These are phyloP conservation scores for Scenedesmus sp. DNA, from an alignment of 163 green algal species.

Conservation along the genomic window DNA sequence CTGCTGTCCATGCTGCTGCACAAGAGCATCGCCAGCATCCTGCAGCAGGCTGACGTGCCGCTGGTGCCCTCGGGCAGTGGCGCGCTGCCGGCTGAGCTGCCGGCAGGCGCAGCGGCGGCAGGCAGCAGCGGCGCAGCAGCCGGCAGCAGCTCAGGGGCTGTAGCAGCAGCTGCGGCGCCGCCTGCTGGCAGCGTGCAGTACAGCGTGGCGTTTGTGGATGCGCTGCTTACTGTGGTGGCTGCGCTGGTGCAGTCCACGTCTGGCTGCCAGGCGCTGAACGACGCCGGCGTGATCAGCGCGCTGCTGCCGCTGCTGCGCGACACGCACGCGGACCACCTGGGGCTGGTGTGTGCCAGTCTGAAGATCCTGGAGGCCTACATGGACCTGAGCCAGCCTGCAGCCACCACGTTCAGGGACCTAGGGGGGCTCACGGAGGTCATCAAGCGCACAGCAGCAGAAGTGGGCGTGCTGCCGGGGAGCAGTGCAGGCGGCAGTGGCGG, in stretches of 20 bases:
- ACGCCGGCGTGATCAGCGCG: slow-evolving; percentile 85
- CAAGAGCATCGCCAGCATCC: slow-evolving; percentile 44
- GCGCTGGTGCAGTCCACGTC: slow-evolving; percentile 73
- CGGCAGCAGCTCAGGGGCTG: slow-evolving; percentile 4
- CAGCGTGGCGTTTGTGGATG: slow-evolving; percentile 80
- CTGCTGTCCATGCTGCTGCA: slow-evolving; percentile 87
- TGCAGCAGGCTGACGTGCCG: slow-evolving; percentile 45
- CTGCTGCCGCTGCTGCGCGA: slow-evolving; percentile 90
- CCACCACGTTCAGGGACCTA: slow-evolving; percentile 85
- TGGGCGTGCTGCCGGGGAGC: slow-evolving; percentile 55
- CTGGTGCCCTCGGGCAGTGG: slow-evolving; percentile 1
- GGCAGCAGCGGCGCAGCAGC: neutral
- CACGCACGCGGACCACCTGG: slow-evolving; percentile 66
- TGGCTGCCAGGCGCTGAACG: slow-evolving; percentile 78
- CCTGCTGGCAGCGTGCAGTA: slow-evolving; percentile 24
- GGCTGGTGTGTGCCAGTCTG: slow-evolving; percentile 78
- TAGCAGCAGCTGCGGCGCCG: slow-evolving; percentile 3
- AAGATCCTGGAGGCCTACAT: slow-evolving; percentile 93
- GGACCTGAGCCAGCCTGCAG: slow-evolving; percentile 80
- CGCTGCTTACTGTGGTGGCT: slow-evolving; percentile 84
- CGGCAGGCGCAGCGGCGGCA: neutral
- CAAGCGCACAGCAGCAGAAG: slow-evolving; percentile 75
- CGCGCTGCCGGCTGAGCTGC: neutral
- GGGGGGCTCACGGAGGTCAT: slow-evolving; percentile 85
- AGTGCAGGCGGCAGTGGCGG: neutral